Evolutionary conservation across 1,284 basidiomycete genomes (phyloP).

Genomic region (Marasmius oreades): DNA sequence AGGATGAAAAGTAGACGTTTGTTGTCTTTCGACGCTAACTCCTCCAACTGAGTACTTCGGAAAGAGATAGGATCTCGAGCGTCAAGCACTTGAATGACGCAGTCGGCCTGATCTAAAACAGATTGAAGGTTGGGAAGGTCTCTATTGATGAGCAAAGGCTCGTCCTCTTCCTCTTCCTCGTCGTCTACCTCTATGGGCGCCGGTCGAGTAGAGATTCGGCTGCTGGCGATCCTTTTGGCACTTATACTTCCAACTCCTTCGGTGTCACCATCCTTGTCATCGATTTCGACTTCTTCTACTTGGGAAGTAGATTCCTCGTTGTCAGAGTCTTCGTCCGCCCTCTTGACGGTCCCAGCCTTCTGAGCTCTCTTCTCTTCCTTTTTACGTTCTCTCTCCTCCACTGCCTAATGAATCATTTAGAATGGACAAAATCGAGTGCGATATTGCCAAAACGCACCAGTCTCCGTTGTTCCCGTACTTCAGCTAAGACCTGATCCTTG

Average conservation of each 20-base stretch:
- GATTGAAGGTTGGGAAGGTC: slow-evolving; percentile 65
- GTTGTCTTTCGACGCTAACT: slow-evolving; percentile 40
- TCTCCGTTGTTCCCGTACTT: slow-evolving; percentile 79
- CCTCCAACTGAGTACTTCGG: slow-evolving; percentile 65
- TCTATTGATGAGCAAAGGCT: slow-evolving; percentile 62
- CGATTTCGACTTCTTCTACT: slow-evolving; percentile 25
- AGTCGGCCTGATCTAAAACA: slow-evolving; percentile 82
- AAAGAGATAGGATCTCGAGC: slow-evolving; percentile 79
- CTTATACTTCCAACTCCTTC: slow-evolving; percentile 42
- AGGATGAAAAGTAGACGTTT: slow-evolving; percentile 70
- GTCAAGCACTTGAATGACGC: slow-evolving; percentile 83
- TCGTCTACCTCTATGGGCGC: slow-evolving; percentile 25
- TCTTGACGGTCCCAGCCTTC: slow-evolving; percentile 23
- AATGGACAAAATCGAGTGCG: background rate
- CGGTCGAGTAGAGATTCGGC: slow-evolving; percentile 27
- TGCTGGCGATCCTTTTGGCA: slow-evolving; percentile 34
- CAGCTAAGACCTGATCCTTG: slow-evolving; percentile 95
- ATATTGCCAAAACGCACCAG: slow-evolving; percentile 42
- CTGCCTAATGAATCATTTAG: slow-evolving; percentile 35
- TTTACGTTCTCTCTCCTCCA: slow-evolving; percentile 65
- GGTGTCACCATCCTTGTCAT: slow-evolving; percentile 30
- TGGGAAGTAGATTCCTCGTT: slow-evolving; percentile 31
- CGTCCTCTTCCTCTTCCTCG: slow-evolving; percentile 46
- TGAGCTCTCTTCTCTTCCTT: slow-evolving; percentile 58
- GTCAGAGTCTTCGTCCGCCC: slow-evolving; percentile 24